Base-by-base conservation (phyloP, 176 grass and related monocot genomes). In the Oryza coarctata region DNA sequence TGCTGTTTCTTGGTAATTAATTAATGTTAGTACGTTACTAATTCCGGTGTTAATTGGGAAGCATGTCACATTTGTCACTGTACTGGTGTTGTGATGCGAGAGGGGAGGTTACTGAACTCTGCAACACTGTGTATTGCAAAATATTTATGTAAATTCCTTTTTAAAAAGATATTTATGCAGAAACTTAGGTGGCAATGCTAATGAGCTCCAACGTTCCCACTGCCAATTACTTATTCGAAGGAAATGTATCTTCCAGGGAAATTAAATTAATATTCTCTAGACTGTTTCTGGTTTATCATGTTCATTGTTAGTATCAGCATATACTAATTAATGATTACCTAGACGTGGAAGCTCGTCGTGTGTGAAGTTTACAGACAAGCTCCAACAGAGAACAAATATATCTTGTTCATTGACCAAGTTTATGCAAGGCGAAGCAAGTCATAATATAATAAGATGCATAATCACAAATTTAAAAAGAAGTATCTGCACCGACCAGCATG, bases 1-100 rank as follows among this genome's bases (percentile, higher is more conserved):
- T 18, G 57, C 39, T 55, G 79, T 82, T 70, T 71, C 49, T 77
- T 34, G 34, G 31, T 71, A 22, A n/a, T n/a, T n/a, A n/a, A n/a
- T n/a, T n/a, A n/a, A 22, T 27, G n/a, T 63, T 25, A 33, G 41
- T 22, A 50, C 12, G 63, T 47, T 85, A 73, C 9, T 50, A 65
- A 23, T 65, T 50, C 45, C 70, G 4, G 57, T 33, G 23, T 41
- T 41, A 47, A 47, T 61, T 70, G 3, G 66, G 14, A 57, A 52
- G 13, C 14, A 34, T 41, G 29, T 27, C 29, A 39, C 10, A 3
- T 45, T 45, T 50, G 11, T 43, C 7, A 52, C 18, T 52, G 0
- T 45, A 45, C 43, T 15, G 13, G 4, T 47, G 3, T 69, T 20
- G 62, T 26, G 28, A 32, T 15, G 44, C 12, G 12, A 14, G 13